phyloP scores from a whole-genome alignment of 148 eudicot species.

The Rhododendron griersonianum region DNA sequence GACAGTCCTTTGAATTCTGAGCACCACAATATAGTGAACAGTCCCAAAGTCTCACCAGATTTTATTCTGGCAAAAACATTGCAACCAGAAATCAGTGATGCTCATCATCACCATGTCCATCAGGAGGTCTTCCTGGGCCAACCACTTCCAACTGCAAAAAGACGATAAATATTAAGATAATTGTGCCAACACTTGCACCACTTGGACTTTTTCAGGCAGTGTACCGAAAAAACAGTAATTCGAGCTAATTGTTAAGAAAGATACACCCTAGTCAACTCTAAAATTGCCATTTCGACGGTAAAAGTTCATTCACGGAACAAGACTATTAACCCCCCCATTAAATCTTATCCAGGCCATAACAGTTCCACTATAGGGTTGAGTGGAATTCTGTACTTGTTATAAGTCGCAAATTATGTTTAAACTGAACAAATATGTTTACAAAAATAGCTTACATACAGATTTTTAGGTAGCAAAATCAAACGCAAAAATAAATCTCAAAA shows the following conservation, averaged over 20 bases:
- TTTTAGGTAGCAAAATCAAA: background rate
- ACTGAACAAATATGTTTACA: background rate
- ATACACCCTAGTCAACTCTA: background rate
- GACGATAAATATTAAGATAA: background rate
- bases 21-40: conserved; percentile 27
- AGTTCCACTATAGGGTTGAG: background rate
- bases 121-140: conserved; percentile 84
- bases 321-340: background rate
- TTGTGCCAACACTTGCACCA: background rate
- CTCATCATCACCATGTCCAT: conserved; percentile 57
- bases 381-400: background rate
- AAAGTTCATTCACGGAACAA: background rate
- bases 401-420: background rate
- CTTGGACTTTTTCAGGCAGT: background rate
- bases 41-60: conserved; percentile 41
- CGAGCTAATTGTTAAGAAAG: background rate
- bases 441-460: background rate
- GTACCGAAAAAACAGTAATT: background rate
- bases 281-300: background rate
- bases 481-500: background rate
- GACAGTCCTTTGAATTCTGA: conserved; percentile 29
- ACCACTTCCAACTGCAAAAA: conserved; percentile 73
- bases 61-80: conserved; percentile 39
- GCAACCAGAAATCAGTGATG: conserved; percentile 46
- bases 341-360: background rate